Evolutionary conservation across 1,284 basidiomycete genomes (phyloP).

Genomic region (Ganoderma multipileum): DNA sequence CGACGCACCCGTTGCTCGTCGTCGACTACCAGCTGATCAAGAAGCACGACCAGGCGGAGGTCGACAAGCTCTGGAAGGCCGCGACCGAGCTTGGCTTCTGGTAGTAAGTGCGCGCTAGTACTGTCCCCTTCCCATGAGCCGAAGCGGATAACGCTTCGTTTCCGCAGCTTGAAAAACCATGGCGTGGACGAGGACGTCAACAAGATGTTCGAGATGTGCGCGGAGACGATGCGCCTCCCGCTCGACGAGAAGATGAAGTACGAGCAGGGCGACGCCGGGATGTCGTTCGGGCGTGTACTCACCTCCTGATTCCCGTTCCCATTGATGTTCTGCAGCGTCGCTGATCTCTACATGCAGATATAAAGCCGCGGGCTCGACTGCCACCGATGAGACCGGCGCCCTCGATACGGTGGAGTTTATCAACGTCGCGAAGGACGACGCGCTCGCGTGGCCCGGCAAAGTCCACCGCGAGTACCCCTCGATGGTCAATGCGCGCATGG

Average conservation of each 20-base stretch:
- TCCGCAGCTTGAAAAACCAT: slow-evolving; percentile 43
- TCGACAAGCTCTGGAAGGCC: slow-evolving; percentile 41
- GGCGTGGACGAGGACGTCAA: slow-evolving; percentile 42
- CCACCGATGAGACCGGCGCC: slow-evolving; percentile 42
- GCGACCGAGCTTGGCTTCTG: slow-evolving; percentile 42
- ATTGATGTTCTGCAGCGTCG: background rate
- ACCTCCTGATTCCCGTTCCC: background rate
- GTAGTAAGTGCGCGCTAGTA: slow-evolving; percentile 37
- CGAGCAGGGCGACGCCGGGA: slow-evolving; percentile 46
- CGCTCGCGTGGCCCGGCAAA: slow-evolving; percentile 39
- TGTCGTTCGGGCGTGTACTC: slow-evolving; percentile 41
- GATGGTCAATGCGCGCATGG: slow-evolving; percentile 43
- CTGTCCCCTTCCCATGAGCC: background rate
- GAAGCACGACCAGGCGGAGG: slow-evolving; percentile 36
- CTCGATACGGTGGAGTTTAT: slow-evolving; percentile 44
- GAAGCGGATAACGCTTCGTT: background rate
- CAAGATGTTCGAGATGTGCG: slow-evolving; percentile 46
- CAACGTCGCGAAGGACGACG: slow-evolving; percentile 43
- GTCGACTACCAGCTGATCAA: slow-evolving; percentile 43
- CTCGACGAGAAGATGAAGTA: slow-evolving; percentile 47
- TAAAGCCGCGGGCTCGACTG: slow-evolving; percentile 43
- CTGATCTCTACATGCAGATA: slow-evolving; percentile 33
- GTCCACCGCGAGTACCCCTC: slow-evolving; percentile 43
- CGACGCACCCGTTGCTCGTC: slow-evolving; percentile 44
- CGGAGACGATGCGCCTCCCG: slow-evolving; percentile 44